Evolutionary conservation across 169 alveolate species (phyloP), one percentile per base, ranked within the genome.

Genomic region (Eimeria sp.): DNA sequence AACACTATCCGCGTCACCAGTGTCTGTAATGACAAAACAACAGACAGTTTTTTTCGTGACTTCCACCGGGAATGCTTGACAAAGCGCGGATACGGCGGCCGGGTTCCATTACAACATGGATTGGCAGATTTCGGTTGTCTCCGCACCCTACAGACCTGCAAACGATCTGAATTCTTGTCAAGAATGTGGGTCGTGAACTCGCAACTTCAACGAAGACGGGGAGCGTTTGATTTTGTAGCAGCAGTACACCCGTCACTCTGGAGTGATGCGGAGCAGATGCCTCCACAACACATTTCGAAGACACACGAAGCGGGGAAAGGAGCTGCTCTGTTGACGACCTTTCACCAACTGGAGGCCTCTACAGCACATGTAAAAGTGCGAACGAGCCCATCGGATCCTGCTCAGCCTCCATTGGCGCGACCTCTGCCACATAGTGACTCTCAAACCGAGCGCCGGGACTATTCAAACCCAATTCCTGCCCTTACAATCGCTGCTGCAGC

Each of bases 401-500:
- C 56, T 43, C 71, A 52, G 66, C 71, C 1, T 78, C 43, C 60
- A 27, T 27, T 78, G 6, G 68, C 25, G 8, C 11, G 46, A 16
- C n/a, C 11, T 54, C 2, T 27, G 60, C 62, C 85, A 46, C 64
- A 49, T 3, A 54, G 14, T 27, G 66, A 52, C 68, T 27, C 68
- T 18, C 68, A n/a, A 78, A 25, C 62, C 37, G 30, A 77, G 88
- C 66, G 88, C n/a, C 27, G 88, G 27, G 10, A 23, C 46, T 49
- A 27, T 49, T 40, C 88, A 46, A 78, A 78, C n/a, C 43, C 52
- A 49, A 8, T 27, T 3, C 49, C 88, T 49, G 88, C 68, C 88
- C 68, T 78, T 27, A 54, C 88, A 46, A 27, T 78, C n/a, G 88
- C 88, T 10, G 88, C 52, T 49, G 88, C 88, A 78, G 68, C 68